Conservation (phyloP, 2,329 filamentous ascomycete species). For the Penicillium sclerotiorum region DNA sequence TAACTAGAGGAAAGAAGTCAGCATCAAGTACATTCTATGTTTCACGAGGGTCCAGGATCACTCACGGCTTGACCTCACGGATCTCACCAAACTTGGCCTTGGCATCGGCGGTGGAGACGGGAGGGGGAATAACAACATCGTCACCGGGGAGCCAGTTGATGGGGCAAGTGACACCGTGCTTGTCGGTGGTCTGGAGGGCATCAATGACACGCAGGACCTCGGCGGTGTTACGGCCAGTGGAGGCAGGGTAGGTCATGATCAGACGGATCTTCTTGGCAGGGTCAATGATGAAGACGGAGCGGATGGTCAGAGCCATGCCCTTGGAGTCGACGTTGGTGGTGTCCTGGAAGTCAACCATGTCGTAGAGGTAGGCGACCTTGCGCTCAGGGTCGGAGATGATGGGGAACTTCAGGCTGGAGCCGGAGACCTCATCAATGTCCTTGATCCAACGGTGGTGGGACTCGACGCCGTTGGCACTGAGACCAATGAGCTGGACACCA, state of each 20-base stretch:
- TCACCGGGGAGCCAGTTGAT: constrained; percentile 89
- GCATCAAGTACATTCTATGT: neutral
- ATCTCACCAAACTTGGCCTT: constrained; percentile 82
- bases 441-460: constrained; percentile 88
- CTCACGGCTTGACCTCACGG: constrained; percentile 61
- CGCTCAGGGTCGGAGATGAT: constrained; percentile 82
- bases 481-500: constrained; percentile 86
- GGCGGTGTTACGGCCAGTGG: constrained; percentile 79
- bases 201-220: constrained; percentile 79
- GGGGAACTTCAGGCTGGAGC: constrained; percentile 71
- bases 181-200: constrained; percentile 80
- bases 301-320: constrained; percentile 80
- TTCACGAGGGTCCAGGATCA: constrained; percentile 1
- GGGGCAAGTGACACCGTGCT: constrained; percentile 83
- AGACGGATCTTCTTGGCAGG: constrained; percentile 90
- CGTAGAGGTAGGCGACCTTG: constrained; percentile 74
- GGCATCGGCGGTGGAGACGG: constrained; percentile 80
- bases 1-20: constrained; percentile 37
- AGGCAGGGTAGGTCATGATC: constrained; percentile 90
- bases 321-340: constrained; percentile 78
- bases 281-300: constrained; percentile 93
- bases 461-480: constrained; percentile 79
- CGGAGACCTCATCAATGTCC: constrained; percentile 80
- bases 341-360: constrained; percentile 84
- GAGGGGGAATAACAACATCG: constrained; percentile 88